Conservation (phyloP, 148 eudicot genomes). For the Arctostaphylos glauca region DNA sequence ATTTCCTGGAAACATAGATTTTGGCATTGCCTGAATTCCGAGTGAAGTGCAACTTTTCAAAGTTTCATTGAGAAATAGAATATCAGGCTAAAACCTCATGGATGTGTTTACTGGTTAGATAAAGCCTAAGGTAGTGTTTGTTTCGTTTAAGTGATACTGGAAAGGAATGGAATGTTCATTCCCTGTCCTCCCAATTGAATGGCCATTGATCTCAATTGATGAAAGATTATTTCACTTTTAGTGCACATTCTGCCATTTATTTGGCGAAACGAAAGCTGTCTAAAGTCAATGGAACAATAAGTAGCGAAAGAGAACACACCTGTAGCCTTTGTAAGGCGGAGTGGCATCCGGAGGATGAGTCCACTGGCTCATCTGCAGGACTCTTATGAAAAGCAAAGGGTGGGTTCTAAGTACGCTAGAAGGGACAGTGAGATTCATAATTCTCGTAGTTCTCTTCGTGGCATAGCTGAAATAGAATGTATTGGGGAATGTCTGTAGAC, state of each 20-base stretch:
- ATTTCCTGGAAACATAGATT: neutral
- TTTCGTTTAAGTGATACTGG: neutral
- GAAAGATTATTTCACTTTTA: neutral
- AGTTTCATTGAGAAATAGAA: slow-evolving; percentile 2
- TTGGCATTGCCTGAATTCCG: neutral
- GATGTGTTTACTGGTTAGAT: neutral
- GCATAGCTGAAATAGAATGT: slow-evolving; percentile 96
- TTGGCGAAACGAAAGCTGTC: neutral
- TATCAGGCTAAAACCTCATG: neutral
- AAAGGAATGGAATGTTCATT: neutral
- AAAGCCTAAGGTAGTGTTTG: neutral
- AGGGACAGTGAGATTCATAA: slow-evolving; percentile 65
- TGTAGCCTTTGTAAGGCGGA: slow-evolving; percentile 87
- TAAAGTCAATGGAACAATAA: neutral
- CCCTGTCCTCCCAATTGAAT: neutral
- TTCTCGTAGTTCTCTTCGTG: slow-evolving; percentile 66
- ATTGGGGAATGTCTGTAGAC: slow-evolving; percentile 65
- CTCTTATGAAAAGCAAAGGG: slow-evolving; percentile 77
- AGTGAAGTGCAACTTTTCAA: neutral
- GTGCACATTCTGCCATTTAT: neutral
- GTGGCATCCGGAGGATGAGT: slow-evolving; percentile 68
- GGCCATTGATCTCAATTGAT: neutral
- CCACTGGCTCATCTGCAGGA: slow-evolving; percentile 94
- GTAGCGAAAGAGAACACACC: slow-evolving; percentile 34
- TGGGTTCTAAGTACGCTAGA: slow-evolving; percentile 70